phyloP scores from a whole-genome alignment of 176 grass and related monocot species.

The Eragrostis curvula region DNA sequence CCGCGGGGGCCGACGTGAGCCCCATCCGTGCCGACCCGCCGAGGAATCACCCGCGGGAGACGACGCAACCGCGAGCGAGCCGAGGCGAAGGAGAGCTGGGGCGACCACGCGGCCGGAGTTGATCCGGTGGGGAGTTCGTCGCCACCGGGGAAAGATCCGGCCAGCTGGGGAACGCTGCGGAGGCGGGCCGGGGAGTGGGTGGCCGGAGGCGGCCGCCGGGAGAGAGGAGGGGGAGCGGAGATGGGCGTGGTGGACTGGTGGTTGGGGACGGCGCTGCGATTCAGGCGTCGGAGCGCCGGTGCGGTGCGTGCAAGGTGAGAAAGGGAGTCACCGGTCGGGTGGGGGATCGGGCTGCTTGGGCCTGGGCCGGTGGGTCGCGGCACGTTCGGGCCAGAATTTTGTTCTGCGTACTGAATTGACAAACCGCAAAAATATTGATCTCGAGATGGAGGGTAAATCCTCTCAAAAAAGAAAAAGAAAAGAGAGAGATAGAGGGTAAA shows the following conservation, averaged over 20 bases:
- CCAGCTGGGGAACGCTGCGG: neutral
- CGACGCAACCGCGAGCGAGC: neutral
- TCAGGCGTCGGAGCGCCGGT: neutral
- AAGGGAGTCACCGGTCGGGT: neutral
- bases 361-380: neutral
- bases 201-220: slow-evolving; percentile 6
- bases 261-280: slow-evolving; percentile 13
- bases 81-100: neutral
- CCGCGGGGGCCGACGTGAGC: slow-evolving; percentile 50
- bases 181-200: neutral
- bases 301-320: neutral
- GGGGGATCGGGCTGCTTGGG: neutral
- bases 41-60: slow-evolving; percentile 8
- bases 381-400: neutral
- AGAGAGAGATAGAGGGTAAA: too few species aligned
- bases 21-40: slow-evolving; percentile 48
- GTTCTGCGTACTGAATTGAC: too few species aligned
- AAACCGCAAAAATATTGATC: too few species aligned
- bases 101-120: neutral
- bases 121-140: neutral
- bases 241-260: slow-evolving; percentile 27
- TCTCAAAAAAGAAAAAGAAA: too few species aligned
- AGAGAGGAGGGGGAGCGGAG: too few species aligned
- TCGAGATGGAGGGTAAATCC: too few species aligned
- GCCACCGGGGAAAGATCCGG: neutral